Base-by-base conservation (phyloP, 441 rosid species). In the Flueggea neowawraea region DNA sequence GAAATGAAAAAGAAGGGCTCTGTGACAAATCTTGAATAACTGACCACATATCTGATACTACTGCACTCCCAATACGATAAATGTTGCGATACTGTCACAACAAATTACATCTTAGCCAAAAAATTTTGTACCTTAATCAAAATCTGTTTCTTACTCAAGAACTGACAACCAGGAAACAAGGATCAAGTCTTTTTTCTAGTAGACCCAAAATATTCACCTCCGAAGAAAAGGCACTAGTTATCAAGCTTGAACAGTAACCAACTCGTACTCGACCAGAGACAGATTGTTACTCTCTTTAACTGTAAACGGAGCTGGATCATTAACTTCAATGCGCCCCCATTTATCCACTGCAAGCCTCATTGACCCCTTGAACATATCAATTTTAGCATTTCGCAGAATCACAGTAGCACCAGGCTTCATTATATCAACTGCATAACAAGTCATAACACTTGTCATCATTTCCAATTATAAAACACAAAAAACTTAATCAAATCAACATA, bases 291-390 rank as follows among this genome's bases (percentile, higher is more conserved):
- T 79, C 71, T 89, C 87, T 52, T 79, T 84, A 60, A 84, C 93
- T 0, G 36, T 72, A 51, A 91, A 85, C 43, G 68, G 55, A 0
- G 92, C 90, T 0, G 95, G 82, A 58, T 87, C 96, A 0, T 88
- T 76, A 28, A 74, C 90, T 76, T 91, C 93, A 0, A 91, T 74
- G 6, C 82, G 95, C 32, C 98, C 98, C 98, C 98, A 89, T 69
- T 91, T 87, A 72, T 91, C 98, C 53, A 91, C 96, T 0, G 91
- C 93, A 47, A 92, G 82, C 84, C 98, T 84, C 96, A 92, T 92
- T 15, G 91, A 80, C 14, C 96, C 82, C 75, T 92, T 92, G 82
- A 92, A 91, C 98, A 91, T 89, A 65, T 87, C 96, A 57, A 92
- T 87, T 88, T 89, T 92, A 2, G 98, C 93, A 70, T 92, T 92